Conservation (phyloP, 352 stramenopile genomes). For the Plasmopara muralis region DNA sequence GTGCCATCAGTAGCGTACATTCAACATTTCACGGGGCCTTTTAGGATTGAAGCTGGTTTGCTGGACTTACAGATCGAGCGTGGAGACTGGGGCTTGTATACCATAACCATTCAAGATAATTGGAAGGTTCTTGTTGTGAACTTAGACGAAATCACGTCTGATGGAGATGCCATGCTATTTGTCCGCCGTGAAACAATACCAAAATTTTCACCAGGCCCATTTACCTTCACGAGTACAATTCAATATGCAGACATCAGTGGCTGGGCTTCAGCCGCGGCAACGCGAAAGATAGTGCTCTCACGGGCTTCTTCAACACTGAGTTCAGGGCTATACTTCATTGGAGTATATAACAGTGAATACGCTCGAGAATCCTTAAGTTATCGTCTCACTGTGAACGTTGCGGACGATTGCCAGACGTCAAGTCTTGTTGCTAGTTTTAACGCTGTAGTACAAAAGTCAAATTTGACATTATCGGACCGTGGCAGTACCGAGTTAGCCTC, state of each 20-base stretch:
- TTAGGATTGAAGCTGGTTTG: conserved; percentile 30
- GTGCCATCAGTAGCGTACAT: conserved; percentile 54
- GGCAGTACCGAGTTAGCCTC: conserved; percentile 1
- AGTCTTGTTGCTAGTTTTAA: conserved; percentile 13
- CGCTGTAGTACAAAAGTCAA: conserved; percentile 9
- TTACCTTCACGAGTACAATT: conserved; percentile 29
- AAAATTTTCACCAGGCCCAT: conserved; percentile 7
- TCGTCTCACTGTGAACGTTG: conserved; percentile 46
- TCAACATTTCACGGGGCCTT: conserved; percentile 44
- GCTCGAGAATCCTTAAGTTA: conserved; percentile 42
- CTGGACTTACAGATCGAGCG: conserved; percentile 41
- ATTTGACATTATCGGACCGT: conserved; percentile 5
- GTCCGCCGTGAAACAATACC: conserved; percentile 61
- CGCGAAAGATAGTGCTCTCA: conserved; percentile 51
- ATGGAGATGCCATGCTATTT: conserved; percentile 72
- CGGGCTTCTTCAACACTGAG: conserved; percentile 57
- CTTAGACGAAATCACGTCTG: conserved; percentile 24
- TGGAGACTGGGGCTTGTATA: conserved; percentile 56
- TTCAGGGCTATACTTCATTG: conserved; percentile 68
- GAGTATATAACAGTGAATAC: conserved; percentile 68
- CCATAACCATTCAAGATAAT: conserved; percentile 41
- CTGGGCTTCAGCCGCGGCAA: conserved; percentile 34
- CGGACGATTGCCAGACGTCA: conserved; percentile 29
- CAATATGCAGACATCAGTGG: conserved; percentile 49
- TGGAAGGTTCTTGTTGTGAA: conserved; percentile 57